These are phyloP conservation scores for Tuber aestivum DNA, from an alignment of 495 filamentous ascomycete genomes.

Conservation along the genomic window DNA sequence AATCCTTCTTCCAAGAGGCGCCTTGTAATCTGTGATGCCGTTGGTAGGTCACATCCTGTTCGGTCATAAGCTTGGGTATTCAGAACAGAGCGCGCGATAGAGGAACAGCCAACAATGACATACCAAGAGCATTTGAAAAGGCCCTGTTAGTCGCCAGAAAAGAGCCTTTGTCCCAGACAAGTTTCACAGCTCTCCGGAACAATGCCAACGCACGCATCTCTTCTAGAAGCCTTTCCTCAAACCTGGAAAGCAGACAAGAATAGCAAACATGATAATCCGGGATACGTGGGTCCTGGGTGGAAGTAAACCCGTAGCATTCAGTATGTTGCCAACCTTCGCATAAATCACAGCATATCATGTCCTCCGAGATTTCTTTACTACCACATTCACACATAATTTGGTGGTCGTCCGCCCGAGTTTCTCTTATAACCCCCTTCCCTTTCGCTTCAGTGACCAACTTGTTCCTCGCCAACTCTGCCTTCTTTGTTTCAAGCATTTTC, in stretches of 20 bases:
- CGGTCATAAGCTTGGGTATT: conserved; percentile 3
- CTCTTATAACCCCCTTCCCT: conserved; percentile 4
- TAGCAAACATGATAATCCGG: conserved; percentile 41
- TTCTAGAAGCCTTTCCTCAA: conserved; percentile 36
- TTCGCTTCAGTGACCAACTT: neutral
- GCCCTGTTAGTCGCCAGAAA: conserved; percentile 34
- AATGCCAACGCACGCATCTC: conserved; percentile 38
- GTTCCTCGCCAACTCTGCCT: neutral
- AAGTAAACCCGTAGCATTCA: conserved; percentile 40
- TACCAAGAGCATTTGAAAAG: conserved; percentile 34
- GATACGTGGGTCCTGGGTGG: conserved; percentile 33
- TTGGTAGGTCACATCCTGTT: conserved; percentile 37
- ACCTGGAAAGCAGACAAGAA: conserved; percentile 38
- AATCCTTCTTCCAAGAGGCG: conserved; percentile 40
- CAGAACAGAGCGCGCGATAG: neutral
- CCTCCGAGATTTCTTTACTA: conserved; percentile 16
- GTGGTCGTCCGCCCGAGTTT: conserved; percentile 1
- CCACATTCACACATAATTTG: conserved; percentile 36
- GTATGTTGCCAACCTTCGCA: conserved; percentile 40
- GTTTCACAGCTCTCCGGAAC: conserved; percentile 35
- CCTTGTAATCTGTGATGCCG: conserved; percentile 27
- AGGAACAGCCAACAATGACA: neutral
- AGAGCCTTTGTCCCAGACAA: conserved; percentile 26
- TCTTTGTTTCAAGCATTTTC: neutral
- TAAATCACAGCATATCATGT: conserved; percentile 38